Evolutionary conservation across 306 rosid genomes (phyloP), one percentile per base, ranked within the genome.

Genomic region (Geum urbanum): DNA sequence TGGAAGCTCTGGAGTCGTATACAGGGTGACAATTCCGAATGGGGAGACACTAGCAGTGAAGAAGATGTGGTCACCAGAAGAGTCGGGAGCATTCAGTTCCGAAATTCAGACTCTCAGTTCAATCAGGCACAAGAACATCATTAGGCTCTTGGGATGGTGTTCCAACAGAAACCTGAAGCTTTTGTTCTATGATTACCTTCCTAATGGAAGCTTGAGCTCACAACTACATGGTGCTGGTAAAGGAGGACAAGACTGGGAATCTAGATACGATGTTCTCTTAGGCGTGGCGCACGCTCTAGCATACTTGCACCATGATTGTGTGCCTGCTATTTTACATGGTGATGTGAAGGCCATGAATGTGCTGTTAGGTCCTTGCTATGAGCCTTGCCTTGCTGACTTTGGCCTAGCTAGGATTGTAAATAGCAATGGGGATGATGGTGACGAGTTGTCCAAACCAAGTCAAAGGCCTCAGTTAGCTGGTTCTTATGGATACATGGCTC

Each of bases 401-500:
- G 96, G 92, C 46, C 59, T 83, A 58, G 88, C 96, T 43, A 79
- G 80, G 74, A 77, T 79, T 55, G 78, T 77, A 19, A 58, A 63
- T 61, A 70, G 62, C 65, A 80, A 63, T 45, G 79, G 58, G 37
- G 37, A 32, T 15, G 88, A 70, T 43, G 67, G 56, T 43, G 67
- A 49, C 61, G 57, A 45, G 39, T 6, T 65, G 44, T 66, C 78
- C 67, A 82, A 79, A 62, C 77, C 79, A 54, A 63, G 66, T 72
- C 87, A 78, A 43, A 86, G 75, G 74, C 86, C 89, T 78, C 83
- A 81, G 47, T 76, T 88, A 60, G 87, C 84, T 45, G 90, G 91
- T 66, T 92, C 98, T 54, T 83, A 86, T 48, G 98, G 96, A 74
- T 89, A 92, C 87, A 89, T 89, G 95, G 98, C 95, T 75, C 95